Base-by-base conservation (phyloP, 805 yeast genomes). In the Metschnikowia hibisci region DNA sequence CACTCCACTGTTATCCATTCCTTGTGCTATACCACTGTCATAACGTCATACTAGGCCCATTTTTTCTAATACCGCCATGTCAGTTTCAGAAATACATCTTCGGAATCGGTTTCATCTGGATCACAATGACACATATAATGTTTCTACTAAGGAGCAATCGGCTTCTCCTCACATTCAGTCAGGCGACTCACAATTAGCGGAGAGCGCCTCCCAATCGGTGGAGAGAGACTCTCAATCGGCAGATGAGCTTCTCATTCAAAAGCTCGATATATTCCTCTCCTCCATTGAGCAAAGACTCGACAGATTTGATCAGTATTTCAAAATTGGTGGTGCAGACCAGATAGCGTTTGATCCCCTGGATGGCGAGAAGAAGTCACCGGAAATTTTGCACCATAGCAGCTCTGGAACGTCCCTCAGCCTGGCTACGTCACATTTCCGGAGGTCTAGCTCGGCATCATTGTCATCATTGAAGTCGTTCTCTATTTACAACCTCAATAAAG, bases 251-350 rank as follows among this genome's bases (percentile, higher is more conserved):
- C 56, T 70, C 44, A 65, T 69, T 6, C 74, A 69, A 43, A 66
- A 64, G 39, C 50, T 70, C 28, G 75, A 70, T 42, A 50, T 51
- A n/a, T 70, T 70, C 42, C 54, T 70, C 15, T 61, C 71, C n/a
- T 65, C 71, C 7, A 63, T 70, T n/a, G 75, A 70, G 46, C 59
- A 67, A 10, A 49, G 73, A 16, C 48, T 70, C 27, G 69, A 64
- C 35, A 62, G 59, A 37, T 70, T 70, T 45, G 75, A 70, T 37
- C 63, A 60, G 46, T 70, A 61, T 45, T 69, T 69, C 51, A 63
- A 67, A 45, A 44, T 62, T 20, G 54, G 51, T 13, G 52, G 55
- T 13, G 42, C 41, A 36, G 42, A 25, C 14, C 33, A 32, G 14
- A 13, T 40, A 4, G 40, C 32, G 4, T 37, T 29, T n/a, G 40